phyloP scores from a whole-genome alignment of 352 stramenopile species.

The Phytophthora aleatoria region DNA sequence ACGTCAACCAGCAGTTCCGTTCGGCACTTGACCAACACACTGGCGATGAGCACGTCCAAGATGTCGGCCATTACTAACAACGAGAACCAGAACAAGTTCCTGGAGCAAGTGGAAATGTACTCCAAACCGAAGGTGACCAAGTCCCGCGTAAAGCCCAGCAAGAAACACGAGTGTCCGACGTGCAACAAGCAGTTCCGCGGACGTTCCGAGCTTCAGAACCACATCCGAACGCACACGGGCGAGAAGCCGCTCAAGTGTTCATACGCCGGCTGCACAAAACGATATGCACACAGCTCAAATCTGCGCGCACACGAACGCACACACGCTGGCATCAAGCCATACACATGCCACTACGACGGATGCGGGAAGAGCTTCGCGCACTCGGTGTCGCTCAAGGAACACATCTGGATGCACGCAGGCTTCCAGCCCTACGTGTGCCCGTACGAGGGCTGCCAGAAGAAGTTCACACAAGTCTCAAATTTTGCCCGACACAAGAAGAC shows the following conservation, averaged over 20 bases:
- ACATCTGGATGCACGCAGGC: conserved; percentile 92
- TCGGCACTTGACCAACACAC: conserved; percentile 40
- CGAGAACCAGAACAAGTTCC: conserved; percentile 85
- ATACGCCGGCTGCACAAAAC: conserved; percentile 85
- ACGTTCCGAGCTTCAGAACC: conserved; percentile 84
- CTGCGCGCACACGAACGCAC: conserved; percentile 91
- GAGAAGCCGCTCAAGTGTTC: conserved; percentile 91
- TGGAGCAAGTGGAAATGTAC: conserved; percentile 90
- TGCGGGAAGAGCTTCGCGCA: conserved; percentile 92
- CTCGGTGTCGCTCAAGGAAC: conserved; percentile 91
- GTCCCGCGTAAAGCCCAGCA: conserved; percentile 84
- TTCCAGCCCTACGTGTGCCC: conserved; percentile 93
- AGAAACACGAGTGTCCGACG: conserved; percentile 87
- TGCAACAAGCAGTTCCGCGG: conserved; percentile 87
- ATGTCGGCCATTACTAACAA: conserved; percentile 73
- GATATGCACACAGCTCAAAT: conserved; percentile 91
- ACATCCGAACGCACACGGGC: conserved; percentile 90
- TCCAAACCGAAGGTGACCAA: conserved; percentile 89
- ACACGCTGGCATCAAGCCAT: conserved; percentile 91
- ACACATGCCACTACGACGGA: conserved; percentile 89
- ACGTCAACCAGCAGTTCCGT: conserved; percentile 1
- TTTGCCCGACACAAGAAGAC: conserved; percentile 90
- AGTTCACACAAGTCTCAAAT: conserved; percentile 90
- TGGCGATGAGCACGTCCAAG: conserved; percentile 68
- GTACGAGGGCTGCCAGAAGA: conserved; percentile 89